Percentiles rank a stretch among this genome's conserved stretches.
phyloP scores from a whole-genome alignment of 192 early-diverging fungal genomes.

The Mortierella hygrophila region DNA sequence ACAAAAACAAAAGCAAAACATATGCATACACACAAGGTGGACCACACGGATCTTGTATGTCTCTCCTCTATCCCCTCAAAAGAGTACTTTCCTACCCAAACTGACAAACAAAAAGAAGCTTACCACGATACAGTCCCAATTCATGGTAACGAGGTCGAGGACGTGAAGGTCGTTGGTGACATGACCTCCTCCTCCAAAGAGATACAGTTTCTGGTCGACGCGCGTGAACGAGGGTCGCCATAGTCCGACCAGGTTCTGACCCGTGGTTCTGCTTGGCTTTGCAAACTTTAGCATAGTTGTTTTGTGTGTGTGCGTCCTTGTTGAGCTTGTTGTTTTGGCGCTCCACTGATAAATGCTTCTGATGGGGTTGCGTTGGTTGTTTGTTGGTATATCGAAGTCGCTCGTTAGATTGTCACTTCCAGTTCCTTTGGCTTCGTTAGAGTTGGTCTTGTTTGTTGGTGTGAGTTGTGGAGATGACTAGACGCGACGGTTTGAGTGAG shows the following conservation, averaged over 20 bases:
- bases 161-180: slow-evolving; percentile 70
- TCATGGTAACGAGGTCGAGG: slow-evolving; percentile 58
- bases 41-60: background rate
- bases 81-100: background rate
- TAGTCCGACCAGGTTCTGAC: slow-evolving; percentile 66
- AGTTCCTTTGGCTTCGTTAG: too few relatives aligned
- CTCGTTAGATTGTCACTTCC: too few relatives aligned
- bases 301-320: background rate
- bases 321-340: background rate
- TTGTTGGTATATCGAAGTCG: too few relatives aligned
- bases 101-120: background rate
- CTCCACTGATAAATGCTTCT: background rate
- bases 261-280: slow-evolving; percentile 61
- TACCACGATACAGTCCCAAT: slow-evolving; percentile 68
- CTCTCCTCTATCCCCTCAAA: background rate
- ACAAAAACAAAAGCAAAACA: background rate
- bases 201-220: slow-evolving; percentile 63
- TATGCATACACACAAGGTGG: background rate
- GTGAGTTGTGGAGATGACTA: background rate
- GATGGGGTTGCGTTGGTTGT: background rate
- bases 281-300: slow-evolving; percentile 55
- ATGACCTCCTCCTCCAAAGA: slow-evolving; percentile 69
- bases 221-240: slow-evolving; percentile 69
- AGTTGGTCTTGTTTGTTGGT: too few relatives aligned
- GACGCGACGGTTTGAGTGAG: background rate